These are phyloP conservation scores for Aethionema arabicum DNA, from an alignment of 345 rosid species.

Conservation along the genomic window DNA sequence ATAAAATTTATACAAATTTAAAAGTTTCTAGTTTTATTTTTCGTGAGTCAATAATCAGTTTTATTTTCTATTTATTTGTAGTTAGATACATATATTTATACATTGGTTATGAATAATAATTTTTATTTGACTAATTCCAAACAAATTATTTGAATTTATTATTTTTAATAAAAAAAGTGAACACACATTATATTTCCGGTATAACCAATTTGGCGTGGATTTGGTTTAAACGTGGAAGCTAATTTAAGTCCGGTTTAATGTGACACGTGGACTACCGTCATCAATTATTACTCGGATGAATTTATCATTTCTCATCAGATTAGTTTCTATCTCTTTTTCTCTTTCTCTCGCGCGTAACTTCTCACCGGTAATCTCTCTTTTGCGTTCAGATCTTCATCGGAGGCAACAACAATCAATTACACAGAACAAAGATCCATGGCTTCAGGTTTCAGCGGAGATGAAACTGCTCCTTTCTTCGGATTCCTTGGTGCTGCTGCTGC, in stretches of 20 bases:
- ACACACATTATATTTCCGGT: too few relatives aligned
- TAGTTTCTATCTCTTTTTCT: background rate
- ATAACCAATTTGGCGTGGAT: slow-evolving; percentile 12
- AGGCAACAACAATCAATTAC: slow-evolving; percentile 8
- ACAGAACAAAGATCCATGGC: slow-evolving; percentile 39
- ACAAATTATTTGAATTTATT: too few relatives aligned
- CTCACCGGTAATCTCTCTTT: slow-evolving; percentile 4
- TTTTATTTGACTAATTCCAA: too few relatives aligned
- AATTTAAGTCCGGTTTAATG: slow-evolving; percentile 21
- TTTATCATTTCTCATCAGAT: background rate
- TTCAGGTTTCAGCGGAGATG: slow-evolving; percentile 71
- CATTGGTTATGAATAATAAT: too few relatives aligned
- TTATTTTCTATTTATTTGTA: too few relatives aligned
- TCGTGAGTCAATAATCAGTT: too few relatives aligned
- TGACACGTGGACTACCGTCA: slow-evolving; percentile 13
- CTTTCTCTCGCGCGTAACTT: slow-evolving; percentile 18
- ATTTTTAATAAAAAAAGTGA: too few relatives aligned
- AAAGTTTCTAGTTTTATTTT: too few relatives aligned
- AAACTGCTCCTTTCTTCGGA: slow-evolving; percentile 86
- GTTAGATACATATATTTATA: too few relatives aligned
- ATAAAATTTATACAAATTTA: too few relatives aligned
- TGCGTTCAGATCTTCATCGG: slow-evolving; percentile 35
- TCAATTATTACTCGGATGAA: slow-evolving; percentile 19
- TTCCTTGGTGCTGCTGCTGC: slow-evolving; percentile 93
- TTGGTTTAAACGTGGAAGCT: slow-evolving; percentile 8